A percentile compares a stretch with the other conserved stretches of the same genome.
Evolutionary conservation across 306 rosid genomes (phyloP).

Genomic region (Argentina anserina): DNA sequence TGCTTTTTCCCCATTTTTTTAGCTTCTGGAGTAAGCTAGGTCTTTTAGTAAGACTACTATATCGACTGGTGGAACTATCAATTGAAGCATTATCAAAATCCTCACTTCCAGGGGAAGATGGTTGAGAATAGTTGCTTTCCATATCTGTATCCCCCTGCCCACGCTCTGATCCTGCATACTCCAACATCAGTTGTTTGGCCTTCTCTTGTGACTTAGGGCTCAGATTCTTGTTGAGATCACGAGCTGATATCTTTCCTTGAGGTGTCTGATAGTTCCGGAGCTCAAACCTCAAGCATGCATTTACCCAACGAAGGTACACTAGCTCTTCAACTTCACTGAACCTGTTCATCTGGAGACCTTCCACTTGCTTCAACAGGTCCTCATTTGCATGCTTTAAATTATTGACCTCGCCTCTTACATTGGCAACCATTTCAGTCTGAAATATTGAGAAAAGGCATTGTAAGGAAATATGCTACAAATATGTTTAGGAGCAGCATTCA

Average conservation of each 20-base stretch:
- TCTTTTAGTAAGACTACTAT: constrained; percentile 68
- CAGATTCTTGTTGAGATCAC: constrained; percentile 73
- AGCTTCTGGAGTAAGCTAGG: constrained; percentile 75
- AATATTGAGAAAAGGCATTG: constrained; percentile 16
- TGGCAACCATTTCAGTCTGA: constrained; percentile 79
- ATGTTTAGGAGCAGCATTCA: constrained; percentile 4
- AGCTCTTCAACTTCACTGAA: constrained; percentile 97
- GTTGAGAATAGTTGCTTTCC: constrained; percentile 92
- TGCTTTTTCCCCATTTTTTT: constrained; percentile 82
- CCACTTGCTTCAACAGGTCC: constrained; percentile 86
- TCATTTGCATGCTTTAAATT: constrained; percentile 73
- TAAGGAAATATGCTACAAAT: constrained; percentile 13
- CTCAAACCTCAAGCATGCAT: constrained; percentile 90
- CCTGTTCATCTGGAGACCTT: constrained; percentile 87
- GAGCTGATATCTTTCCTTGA: constrained; percentile 69
- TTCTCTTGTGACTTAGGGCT: constrained; percentile 88
- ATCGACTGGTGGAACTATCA: constrained; percentile 68
- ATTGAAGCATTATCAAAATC: constrained; percentile 87
- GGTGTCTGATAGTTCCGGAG: constrained; percentile 72
- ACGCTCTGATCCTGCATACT: constrained; percentile 91
- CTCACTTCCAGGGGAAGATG: constrained; percentile 98
- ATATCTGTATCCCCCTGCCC: constrained; percentile 94
- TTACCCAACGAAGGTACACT: constrained; percentile 96
- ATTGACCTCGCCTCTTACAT: constrained; percentile 54
- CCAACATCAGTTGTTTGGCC: constrained; percentile 89